Base-by-base conservation (phyloP, 2,329 filamentous ascomycete species). In the Colletotrichum sp. region DNA sequence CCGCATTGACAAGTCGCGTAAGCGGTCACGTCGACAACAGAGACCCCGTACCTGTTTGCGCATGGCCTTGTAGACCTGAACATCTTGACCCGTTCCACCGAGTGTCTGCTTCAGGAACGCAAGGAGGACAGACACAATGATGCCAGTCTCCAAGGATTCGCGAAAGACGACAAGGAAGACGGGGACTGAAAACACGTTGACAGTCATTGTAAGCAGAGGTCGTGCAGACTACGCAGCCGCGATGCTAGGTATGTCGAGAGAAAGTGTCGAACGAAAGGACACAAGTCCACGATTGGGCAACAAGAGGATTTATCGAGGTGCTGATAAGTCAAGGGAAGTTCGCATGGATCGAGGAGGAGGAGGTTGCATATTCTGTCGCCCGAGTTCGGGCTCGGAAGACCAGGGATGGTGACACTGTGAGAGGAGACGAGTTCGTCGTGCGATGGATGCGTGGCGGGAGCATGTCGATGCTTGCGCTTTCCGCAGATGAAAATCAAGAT, bases 141-240 rank as follows among this genome's bases (percentile, higher is more conserved):
- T 95, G 81, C 91, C 93, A 1, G 94, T 94, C 87, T 98, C 95
- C 63, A 98, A 88, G 59, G 92, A 92, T 86, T 98, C 96, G 82
- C 96, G 93, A 83, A 98, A 97, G 86, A 95, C 93, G 83, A 98
- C 95, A 87, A 98, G 96, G 87, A 98, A 98, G 71, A 98, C 92
- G 79, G 94, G 94, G 24, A 95, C 92, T 78, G 94, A 91, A 84
- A 96, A 96, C 73, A 96, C 92, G 82, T 94, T 91, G 77, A 90
- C 89, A 83, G 93, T 92, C 87, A 91, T 93, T 49, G 10, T 21
- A 49, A 21, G 44, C n/a, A 49, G 44, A 49, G 44, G 44, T 49
- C 44, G 44, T 49, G 44, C n/a, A 21, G 44, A 49, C 44, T 49
- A 21, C 1, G n/a, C 44, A 21, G 44, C 44, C 44, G 44, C n/a